These are phyloP conservation scores for Malus sylvestris DNA, from an alignment of 306 rosid genomes.

Conservation along the genomic window DNA sequence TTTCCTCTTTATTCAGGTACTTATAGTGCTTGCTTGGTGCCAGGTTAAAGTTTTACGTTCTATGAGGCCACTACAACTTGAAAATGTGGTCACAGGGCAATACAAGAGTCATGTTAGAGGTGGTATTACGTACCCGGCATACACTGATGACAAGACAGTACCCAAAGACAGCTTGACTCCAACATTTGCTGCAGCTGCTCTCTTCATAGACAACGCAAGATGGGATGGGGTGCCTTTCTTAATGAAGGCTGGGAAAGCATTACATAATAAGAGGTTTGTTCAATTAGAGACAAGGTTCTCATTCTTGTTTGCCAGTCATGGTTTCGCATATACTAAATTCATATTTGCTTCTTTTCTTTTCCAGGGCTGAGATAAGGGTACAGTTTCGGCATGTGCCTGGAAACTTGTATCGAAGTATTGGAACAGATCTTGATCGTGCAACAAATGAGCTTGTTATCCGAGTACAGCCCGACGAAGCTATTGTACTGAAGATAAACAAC, in stretches of 20 bases:
- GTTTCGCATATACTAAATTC: not conserved
- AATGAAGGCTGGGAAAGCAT: constrained; percentile 93
- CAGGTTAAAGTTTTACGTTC: constrained; percentile 92
- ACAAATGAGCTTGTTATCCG: constrained; percentile 89
- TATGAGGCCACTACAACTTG: constrained; percentile 71
- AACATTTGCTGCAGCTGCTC: constrained; percentile 90
- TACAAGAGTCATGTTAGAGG: constrained; percentile 82
- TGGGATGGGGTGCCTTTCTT: constrained; percentile 97
- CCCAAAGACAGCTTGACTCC: constrained; percentile 85
- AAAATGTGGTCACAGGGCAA: constrained; percentile 60
- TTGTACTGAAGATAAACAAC: constrained; percentile 77
- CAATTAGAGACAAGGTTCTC: not conserved
- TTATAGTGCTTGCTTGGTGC: constrained; percentile 16
- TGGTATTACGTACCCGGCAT: constrained; percentile 66
- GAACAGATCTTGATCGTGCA: constrained; percentile 65
- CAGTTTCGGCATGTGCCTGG: constrained; percentile 95
- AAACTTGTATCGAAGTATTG: constrained; percentile 63
- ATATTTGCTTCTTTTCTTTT: not conserved
- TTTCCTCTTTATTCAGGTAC: not conserved
- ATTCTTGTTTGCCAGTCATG: not conserved
- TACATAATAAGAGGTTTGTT: constrained; percentile 58
- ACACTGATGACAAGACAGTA: constrained; percentile 72
- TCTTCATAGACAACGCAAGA: constrained; percentile 85
- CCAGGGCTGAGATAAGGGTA: constrained; percentile 88
- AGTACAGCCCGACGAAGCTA: constrained; percentile 94